Evolutionary conservation across 1,139 yeast genomes (phyloP).

Genomic region (Taiozyma sp.): DNA sequence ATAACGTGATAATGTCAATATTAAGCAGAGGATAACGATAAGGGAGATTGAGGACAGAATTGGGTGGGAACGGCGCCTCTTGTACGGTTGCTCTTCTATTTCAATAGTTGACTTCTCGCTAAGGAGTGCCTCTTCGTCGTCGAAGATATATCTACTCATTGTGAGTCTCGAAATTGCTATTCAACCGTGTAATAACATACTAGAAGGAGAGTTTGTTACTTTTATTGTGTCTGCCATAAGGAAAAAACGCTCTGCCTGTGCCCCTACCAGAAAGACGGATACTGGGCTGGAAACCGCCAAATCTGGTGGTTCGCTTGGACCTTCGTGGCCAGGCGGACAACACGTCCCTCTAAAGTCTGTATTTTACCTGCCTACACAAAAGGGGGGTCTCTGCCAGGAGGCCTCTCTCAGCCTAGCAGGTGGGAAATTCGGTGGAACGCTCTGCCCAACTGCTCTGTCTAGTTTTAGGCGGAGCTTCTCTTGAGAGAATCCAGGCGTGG

Average conservation of each 20-base stretch:
- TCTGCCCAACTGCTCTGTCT: slow-evolving; percentile 36
- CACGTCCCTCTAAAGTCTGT: slow-evolving; percentile 37
- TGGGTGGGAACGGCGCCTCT: neutral
- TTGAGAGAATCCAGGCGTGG: slow-evolving; percentile 67
- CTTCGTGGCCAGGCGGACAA: slow-evolving; percentile 20
- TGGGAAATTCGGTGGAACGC: slow-evolving; percentile 85
- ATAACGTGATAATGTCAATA: neutral
- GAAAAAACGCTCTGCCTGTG: neutral
- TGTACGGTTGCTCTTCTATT: neutral
- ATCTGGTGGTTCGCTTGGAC: neutral
- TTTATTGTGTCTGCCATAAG: no score
- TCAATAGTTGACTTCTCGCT: neutral
- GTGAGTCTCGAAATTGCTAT: no score
- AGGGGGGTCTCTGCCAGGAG: slow-evolving; percentile 12
- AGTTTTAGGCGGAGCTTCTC: slow-evolving; percentile 33
- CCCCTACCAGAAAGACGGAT: neutral
- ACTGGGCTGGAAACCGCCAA: neutral
- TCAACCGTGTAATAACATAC: no score
- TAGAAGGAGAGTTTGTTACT: no score
- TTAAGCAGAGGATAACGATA: neutral
- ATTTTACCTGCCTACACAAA: slow-evolving; percentile 59
- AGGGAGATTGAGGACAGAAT: neutral
- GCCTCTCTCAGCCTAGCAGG: slow-evolving; percentile 36
- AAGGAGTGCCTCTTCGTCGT: neutral
- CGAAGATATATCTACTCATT: neutral